Evolutionary conservation across 257 asterid genomes (phyloP).

Genomic region (Lavandula angustifolia): DNA sequence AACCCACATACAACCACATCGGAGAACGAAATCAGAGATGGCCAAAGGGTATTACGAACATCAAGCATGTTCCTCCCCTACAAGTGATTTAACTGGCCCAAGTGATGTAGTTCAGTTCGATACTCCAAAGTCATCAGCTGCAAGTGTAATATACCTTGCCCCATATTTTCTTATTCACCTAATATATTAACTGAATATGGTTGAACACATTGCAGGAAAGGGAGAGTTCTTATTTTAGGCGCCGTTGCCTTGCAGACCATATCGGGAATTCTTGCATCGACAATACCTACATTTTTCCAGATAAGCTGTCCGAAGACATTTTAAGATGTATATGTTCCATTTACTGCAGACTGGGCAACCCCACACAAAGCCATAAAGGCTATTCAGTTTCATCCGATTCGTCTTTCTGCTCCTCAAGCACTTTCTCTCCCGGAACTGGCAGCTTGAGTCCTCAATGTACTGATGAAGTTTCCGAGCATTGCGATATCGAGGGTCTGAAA

Average conservation of each 20-base stretch:
- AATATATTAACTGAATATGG: constrained; percentile 15
- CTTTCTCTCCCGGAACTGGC: constrained; percentile 79
- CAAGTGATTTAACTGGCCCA: constrained; percentile 49
- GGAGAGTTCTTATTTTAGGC: constrained; percentile 44
- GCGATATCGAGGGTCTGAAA: constrained; percentile 46
- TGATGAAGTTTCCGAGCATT: constrained; percentile 47
- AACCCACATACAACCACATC: constrained; percentile 27
- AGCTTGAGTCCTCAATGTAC: constrained; percentile 75
- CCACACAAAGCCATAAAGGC: constrained; percentile 45
- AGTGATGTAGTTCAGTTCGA: constrained; percentile 38
- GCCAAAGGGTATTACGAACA: constrained; percentile 28
- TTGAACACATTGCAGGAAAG: constrained; percentile 53
- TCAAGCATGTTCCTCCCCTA: constrained; percentile 42
- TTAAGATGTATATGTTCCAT: constrained; percentile 76
- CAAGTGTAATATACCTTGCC: constrained; percentile 47
- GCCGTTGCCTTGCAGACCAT: constrained; percentile 71
- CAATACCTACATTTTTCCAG: constrained; percentile 52
- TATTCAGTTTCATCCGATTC: constrained; percentile 67
- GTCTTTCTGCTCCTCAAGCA: constrained; percentile 73
- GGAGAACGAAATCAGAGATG: constrained; percentile 21
- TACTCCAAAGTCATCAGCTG: constrained; percentile 45
- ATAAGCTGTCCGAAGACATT: constrained; percentile 72
- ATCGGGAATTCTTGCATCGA: constrained; percentile 55
- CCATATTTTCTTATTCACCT: constrained; percentile 9
- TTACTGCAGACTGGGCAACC: constrained; percentile 70